Conservation (phyloP, 108 stramenopile genomes). For the Nitzschia sp. region DNA sequence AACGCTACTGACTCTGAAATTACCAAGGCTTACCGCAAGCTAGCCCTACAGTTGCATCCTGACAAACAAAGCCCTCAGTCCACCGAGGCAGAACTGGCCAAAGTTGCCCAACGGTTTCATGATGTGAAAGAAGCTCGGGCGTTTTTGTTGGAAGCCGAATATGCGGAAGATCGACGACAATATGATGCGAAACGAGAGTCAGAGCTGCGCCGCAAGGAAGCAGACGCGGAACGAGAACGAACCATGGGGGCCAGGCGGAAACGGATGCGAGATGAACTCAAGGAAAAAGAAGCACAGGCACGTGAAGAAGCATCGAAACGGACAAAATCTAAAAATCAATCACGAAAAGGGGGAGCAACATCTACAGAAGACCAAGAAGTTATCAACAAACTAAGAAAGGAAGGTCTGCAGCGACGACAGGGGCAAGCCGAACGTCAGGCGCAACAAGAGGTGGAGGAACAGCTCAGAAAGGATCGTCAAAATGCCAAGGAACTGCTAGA, state of each 20-base stretch:
- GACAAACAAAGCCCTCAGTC: constrained; percentile 73
- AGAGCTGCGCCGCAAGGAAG: constrained; percentile 46
- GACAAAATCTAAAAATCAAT: neutral
- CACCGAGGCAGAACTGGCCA: constrained; percentile 7
- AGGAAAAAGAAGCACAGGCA: constrained; percentile 55
- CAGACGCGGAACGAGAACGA: constrained; percentile 60
- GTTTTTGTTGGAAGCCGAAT: constrained; percentile 63
- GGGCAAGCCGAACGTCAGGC: constrained; percentile 59
- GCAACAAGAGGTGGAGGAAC: constrained; percentile 30
- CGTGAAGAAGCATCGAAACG: constrained; percentile 16
- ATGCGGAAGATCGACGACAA: constrained; percentile 46
- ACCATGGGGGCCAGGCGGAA: constrained; percentile 68
- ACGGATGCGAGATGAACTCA: constrained; percentile 69
- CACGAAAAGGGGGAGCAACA: neutral
- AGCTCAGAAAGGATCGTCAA: constrained; percentile 36
- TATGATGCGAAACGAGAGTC: constrained; percentile 69
- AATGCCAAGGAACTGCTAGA: constrained; percentile 41
- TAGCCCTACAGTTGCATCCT: constrained; percentile 90
- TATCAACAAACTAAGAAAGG: constrained; percentile 60
- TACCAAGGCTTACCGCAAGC: constrained; percentile 78
- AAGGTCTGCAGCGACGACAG: constrained; percentile 57
- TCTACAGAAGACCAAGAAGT: constrained; percentile 37
- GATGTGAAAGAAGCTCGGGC: constrained; percentile 62
- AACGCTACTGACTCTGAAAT: constrained; percentile 61
- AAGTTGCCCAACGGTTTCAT: constrained; percentile 42